phyloP scores from a whole-genome alignment of 108 stramenopile genomes.

The Nannochloropsis gaditana region DNA sequence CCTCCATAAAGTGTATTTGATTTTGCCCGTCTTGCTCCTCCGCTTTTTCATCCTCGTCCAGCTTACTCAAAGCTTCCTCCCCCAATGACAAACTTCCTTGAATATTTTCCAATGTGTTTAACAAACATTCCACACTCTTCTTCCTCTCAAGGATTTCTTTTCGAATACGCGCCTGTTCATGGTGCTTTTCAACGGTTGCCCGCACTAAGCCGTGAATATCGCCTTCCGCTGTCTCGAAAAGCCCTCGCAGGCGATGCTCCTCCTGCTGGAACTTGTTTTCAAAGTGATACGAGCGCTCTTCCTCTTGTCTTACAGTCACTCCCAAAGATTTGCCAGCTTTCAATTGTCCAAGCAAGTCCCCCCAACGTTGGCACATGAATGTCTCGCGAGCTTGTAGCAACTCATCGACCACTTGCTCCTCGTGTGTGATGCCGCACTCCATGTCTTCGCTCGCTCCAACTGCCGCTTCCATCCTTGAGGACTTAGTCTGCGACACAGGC shows the following conservation, averaged over 20 bases:
- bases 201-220: neutral
- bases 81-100: neutral
- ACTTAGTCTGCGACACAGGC: too few relatives aligned
- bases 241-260: neutral
- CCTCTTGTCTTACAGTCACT: neutral
- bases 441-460: neutral
- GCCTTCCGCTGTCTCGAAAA: neutral
- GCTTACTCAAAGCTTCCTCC: neutral
- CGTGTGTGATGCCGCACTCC: neutral
- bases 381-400: neutral
- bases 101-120: neutral
- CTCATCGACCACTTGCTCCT: conserved; percentile 3
- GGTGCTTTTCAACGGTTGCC: neutral
- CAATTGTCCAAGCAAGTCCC: neutral
- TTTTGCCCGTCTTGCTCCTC: neutral
- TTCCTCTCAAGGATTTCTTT: neutral
- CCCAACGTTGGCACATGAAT: neutral
- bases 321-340: conserved; percentile 9
- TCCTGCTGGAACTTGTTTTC: neutral
- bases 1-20: neutral
- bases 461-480: neutral
- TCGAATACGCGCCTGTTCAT: neutral
- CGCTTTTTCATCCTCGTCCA: neutral
- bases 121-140: neutral
- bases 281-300: neutral